Evolutionary conservation across 1,284 basidiomycete genomes (phyloP), one percentile per base, ranked within the genome.

Genomic region (Marasmius oreades): DNA sequence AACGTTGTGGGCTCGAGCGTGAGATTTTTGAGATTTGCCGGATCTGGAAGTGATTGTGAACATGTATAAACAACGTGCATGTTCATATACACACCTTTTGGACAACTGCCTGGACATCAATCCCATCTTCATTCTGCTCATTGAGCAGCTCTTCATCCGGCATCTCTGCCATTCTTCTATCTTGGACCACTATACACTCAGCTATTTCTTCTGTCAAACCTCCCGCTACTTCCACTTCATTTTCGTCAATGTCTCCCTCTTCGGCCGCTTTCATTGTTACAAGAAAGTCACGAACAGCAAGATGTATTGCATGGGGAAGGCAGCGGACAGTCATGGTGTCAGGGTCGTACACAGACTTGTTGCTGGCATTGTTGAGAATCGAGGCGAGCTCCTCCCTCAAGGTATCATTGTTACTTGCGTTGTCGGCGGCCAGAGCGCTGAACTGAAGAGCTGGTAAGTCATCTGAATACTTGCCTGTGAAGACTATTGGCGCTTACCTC

Each of bases 301-400:
- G 50, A 36, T 51, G 50, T n/a, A 51, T 51, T 33, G 50, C 50
- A 51, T 51, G 50, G 11, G 33, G 26, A 33, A 51, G 31, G 28
- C 50, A 51, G 5, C 22, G 31, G 20, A 36, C 20, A 11, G 50
- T 51, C 23, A 51, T 51, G n/a, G 5, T 51, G 20, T 51, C 50
- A 18, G 23, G 23, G 11, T 51, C 50, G 28, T 33, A 51, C n/a
- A 33, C 24, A 22, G 50, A 6, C 7, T n/a, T 10, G 5, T 10
- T 20, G 50, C 33, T 12, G 4, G 31, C 50, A 51, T 14, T 23
- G 16, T 12, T 51, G 28, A 52, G 51, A 16, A 36, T 5, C 18
- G 10, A n/a, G 12, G 51, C 51, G 20, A 52, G 51, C 8, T 11
- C n/a, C 7, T 52, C 34, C 2, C 34, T 7, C 11, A 52, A n/a